These are phyloP conservation scores for Pichia deserticola DNA, from an alignment of 805 yeast genomes.

Conservation along the genomic window DNA sequence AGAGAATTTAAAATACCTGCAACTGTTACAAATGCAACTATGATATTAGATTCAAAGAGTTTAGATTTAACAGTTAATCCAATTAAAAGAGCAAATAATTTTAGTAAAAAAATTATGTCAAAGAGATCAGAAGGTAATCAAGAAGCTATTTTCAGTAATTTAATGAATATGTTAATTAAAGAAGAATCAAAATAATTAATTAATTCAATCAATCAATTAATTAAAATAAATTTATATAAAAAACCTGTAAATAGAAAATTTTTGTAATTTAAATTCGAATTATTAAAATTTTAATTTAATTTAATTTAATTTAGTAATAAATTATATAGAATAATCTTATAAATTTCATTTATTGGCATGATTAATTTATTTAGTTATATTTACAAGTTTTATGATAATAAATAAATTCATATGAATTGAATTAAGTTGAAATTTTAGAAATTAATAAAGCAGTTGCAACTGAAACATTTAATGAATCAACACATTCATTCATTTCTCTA, in stretches of 20 bases:
- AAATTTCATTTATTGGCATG: no score
- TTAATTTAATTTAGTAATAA: no score
- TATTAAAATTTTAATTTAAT: no score
- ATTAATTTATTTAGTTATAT: no score
- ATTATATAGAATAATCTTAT: no score
- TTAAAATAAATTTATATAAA: no score
- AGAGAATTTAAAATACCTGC: constrained; percentile 26
- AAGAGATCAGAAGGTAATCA: background rate
- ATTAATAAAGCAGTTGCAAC: constrained; percentile 72
- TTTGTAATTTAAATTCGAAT: no score
- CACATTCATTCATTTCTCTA: constrained; percentile 27
- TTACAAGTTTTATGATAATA: background rate
- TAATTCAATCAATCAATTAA: no score
- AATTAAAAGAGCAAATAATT: background rate
- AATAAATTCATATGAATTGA: background rate
- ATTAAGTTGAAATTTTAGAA: constrained; percentile 2
- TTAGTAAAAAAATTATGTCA: background rate
- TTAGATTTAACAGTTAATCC: constrained; percentile 20
- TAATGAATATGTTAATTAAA: background rate
- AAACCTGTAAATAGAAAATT: no score
- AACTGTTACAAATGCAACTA: constrained; percentile 20
- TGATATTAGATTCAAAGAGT: constrained; percentile 18
- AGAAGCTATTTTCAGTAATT: background rate
- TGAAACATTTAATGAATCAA: constrained; percentile 83
- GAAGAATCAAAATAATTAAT: background rate